Evolutionary conservation across 345 rosid genomes (phyloP).

Genomic region (Hibiscus mutabilis): DNA sequence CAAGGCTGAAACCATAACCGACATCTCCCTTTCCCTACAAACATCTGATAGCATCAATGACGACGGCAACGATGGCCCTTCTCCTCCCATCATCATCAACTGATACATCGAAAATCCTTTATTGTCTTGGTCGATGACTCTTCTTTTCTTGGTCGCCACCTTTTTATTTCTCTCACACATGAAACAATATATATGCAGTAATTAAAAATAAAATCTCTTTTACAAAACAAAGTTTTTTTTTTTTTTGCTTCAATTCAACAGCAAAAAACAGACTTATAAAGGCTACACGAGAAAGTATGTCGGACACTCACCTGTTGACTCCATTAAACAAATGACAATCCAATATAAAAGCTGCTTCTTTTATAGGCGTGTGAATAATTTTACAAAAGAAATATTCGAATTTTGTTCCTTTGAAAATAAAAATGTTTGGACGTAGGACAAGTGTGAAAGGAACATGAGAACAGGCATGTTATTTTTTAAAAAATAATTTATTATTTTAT

Average conservation of each 20-base stretch:
- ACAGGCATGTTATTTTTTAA: background rate
- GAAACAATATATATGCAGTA: background rate
- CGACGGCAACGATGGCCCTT: background rate
- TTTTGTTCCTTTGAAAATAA: background rate
- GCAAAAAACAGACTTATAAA: background rate
- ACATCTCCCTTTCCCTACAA: conserved; percentile 65
- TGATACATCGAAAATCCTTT: conserved; percentile 12
- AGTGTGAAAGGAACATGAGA: background rate
- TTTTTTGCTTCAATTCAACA: background rate
- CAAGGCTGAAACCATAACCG: conserved; percentile 67
- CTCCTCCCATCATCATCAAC: background rate
- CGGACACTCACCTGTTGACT: background rate
- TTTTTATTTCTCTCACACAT: background rate
- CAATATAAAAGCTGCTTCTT: background rate
- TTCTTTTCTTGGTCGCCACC: conserved; percentile 31
- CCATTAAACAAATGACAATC: background rate
- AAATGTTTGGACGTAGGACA: too few species aligned
- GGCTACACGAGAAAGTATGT: background rate
- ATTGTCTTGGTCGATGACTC: background rate
- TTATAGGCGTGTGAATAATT: background rate
- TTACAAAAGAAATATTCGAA: background rate
- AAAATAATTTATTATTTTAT: background rate
- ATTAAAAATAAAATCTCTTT: background rate
- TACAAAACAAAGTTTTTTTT: background rate
- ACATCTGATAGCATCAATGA: conserved; percentile 16